phyloP scores from a whole-genome alignment of 2,329 filamentous ascomycete species.

The Diaporthe ampelina region DNA sequence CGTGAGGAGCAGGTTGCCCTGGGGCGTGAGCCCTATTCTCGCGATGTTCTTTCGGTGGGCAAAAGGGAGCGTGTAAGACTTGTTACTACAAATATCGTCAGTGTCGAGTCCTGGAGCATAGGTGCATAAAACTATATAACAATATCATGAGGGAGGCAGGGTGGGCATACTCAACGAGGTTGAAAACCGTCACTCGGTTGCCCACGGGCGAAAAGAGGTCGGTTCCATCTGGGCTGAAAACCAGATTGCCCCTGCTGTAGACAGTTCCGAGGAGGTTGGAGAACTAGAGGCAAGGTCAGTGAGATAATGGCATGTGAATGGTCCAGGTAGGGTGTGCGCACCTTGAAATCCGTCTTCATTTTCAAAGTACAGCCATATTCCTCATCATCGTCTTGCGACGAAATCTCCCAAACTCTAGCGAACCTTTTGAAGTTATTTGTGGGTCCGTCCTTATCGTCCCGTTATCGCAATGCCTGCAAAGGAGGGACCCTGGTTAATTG shows the following conservation, averaged over 20 bases:
- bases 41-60: conserved; percentile 95
- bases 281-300: conserved; percentile 71
- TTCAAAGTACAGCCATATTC: conserved; percentile 58
- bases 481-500: conserved; percentile 30
- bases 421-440: conserved; percentile 35
- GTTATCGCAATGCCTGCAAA: conserved; percentile 17
- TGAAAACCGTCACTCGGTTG: conserved; percentile 95
- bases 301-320: background rate
- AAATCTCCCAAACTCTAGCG: conserved; percentile 29
- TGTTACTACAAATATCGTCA: conserved; percentile 71
- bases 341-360: conserved; percentile 99
- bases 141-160: background rate
- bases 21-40: conserved; percentile 87
- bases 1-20: conserved; percentile 91
- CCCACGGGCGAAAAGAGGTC: conserved; percentile 96
- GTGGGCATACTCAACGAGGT: conserved; percentile 85
- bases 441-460: conserved; percentile 27
- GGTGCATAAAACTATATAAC: background rate
- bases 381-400: conserved; percentile 6
- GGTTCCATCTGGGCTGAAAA: conserved; percentile 96
- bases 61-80: conserved; percentile 88
- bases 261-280: conserved; percentile 98
- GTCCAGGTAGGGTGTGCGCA: conserved; percentile 54
- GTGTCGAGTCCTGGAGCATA: conserved; percentile 50
- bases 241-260: conserved; percentile 96